phyloP scores from a whole-genome alignment of 2,329 filamentous ascomycete species.

The Talaromyces islandicus region DNA sequence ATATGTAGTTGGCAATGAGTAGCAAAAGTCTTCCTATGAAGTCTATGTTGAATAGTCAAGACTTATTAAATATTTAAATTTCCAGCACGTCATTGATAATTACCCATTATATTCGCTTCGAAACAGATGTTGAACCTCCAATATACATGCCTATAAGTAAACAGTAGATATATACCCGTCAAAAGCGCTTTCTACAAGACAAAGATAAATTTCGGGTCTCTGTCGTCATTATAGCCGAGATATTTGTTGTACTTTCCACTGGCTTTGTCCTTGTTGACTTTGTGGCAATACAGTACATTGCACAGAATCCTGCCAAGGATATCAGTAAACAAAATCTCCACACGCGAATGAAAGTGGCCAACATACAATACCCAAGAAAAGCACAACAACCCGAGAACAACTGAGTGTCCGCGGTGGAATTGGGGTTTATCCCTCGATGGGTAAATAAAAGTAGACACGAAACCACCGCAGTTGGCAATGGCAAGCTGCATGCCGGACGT shows the following conservation, averaged over 20 bases:
- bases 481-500: conserved; percentile 60
- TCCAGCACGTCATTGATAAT: neutral
- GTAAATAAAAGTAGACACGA: conserved; percentile 61
- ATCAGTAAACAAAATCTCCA: neutral
- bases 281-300: conserved; percentile 58
- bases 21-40: no score
- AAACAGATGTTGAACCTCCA: neutral
- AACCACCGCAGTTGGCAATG: conserved; percentile 62
- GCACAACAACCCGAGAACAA: conserved; percentile 55
- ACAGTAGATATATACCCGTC: neutral
- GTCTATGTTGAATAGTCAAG: neutral
- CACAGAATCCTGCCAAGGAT: conserved; percentile 43
- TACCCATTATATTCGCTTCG: neutral
- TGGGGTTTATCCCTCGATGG: conserved; percentile 50
- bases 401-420: conserved; percentile 57
- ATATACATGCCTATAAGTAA: neutral
- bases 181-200: conserved; percentile 41
- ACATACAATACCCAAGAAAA: conserved; percentile 61
- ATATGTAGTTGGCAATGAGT: no score
- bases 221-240: conserved; percentile 54
- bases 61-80: no score
- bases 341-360: neutral
- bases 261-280: conserved; percentile 59
- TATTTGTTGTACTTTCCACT: conserved; percentile 55
- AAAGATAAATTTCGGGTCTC: conserved; percentile 58